Evolutionary conservation across 306 rosid genomes (phyloP).

Genomic region (Mimosa pudica): DNA sequence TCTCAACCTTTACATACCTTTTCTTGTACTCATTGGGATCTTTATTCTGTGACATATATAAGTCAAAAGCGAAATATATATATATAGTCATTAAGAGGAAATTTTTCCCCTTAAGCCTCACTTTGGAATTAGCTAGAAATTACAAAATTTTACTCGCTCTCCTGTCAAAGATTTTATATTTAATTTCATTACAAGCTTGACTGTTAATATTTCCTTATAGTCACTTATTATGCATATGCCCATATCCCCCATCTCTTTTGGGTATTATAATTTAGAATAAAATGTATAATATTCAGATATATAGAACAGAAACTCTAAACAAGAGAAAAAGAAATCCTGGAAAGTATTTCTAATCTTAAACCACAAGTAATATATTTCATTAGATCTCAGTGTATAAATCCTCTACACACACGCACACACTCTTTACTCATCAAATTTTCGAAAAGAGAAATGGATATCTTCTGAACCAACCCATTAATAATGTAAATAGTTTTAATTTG

Average conservation of each 20-base stretch:
- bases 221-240: neutral
- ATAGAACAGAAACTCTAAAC: neutral
- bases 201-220: neutral
- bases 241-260: neutral
- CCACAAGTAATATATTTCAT: neutral
- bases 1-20: neutral
- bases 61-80: neutral
- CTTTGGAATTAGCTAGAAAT: neutral
- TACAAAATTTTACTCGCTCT: neutral
- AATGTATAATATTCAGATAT: neutral
- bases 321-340: neutral
- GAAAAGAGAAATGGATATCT: constrained; percentile 8
- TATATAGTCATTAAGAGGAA: neutral
- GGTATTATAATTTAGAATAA: neutral
- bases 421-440: neutral
- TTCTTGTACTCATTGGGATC: neutral
- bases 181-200: too few relatives aligned
- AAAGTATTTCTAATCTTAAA: neutral
- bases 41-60: neutral
- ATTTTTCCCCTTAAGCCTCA: too few relatives aligned
- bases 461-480: constrained; percentile 27
- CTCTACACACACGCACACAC: too few relatives aligned
- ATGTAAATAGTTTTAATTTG: neutral
- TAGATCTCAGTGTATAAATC: neutral
- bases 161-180: neutral